Percentiles rank a stretch among this genome's conserved stretches.
phyloP scores from a whole-genome alignment of 768 basidiomycete genomes.

The Macrolepiota dolichaula region DNA sequence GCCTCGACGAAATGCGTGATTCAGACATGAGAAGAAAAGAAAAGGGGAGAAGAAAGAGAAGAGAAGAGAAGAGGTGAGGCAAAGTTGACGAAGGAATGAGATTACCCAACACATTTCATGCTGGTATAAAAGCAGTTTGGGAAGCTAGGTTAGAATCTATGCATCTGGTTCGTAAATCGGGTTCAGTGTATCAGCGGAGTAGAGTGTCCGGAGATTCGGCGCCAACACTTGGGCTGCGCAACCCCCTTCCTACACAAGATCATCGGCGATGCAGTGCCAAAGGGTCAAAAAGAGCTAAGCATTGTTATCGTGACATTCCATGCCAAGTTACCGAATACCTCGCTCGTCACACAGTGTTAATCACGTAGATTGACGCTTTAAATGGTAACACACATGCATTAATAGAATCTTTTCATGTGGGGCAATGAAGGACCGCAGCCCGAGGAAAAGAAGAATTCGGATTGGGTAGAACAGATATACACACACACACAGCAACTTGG shows the following conservation, averaged over 20 bases:
- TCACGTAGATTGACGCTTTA: neutral
- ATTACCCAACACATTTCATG: too few species aligned
- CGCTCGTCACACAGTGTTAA: neutral
- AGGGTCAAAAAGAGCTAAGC: neutral
- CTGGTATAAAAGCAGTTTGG: neutral
- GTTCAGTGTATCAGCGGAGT: neutral
- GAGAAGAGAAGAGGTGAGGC: too few species aligned
- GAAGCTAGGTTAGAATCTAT: neutral
- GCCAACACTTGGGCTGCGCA: neutral
- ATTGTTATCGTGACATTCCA: neutral
- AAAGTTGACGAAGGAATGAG: too few species aligned
- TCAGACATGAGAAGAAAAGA: conserved; percentile 7
- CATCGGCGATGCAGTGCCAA: neutral
- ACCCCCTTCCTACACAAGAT: conserved; percentile 2
- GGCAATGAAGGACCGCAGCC: neutral
- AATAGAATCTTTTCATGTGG: neutral
- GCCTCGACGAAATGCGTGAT: conserved; percentile 17
- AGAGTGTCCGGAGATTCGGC: neutral
- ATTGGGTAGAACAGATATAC: neutral
- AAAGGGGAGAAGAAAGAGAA: neutral
- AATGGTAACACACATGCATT: neutral
- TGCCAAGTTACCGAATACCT: neutral
- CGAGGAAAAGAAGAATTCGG: neutral
- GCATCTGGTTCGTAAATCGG: neutral
- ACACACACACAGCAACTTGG: neutral